Evolutionary conservation across 306 rosid species (phyloP).

Genomic region (Trifolium fragiferum): DNA sequence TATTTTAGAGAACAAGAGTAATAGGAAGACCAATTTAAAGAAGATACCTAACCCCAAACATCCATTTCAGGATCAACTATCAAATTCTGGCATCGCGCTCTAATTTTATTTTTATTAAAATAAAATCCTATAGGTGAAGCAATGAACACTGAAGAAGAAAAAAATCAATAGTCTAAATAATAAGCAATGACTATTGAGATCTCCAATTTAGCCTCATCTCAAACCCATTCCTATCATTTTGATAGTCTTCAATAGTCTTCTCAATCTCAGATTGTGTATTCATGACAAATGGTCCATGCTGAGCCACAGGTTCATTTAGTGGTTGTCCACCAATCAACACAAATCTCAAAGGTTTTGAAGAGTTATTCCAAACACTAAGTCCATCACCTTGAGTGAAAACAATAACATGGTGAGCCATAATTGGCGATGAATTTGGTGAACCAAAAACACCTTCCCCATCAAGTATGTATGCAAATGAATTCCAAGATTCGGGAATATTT

Average conservation of each 20-base stretch:
- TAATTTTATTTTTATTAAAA: background rate
- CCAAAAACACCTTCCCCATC: conserved; percentile 92
- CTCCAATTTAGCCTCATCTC: conserved; percentile 84
- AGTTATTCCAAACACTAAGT: conserved; percentile 75
- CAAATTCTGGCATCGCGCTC: conserved; percentile 1
- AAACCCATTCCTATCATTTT: conserved; percentile 69
- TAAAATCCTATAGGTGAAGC: conserved; percentile 28
- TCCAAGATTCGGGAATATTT: conserved; percentile 78
- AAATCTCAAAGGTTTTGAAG: conserved; percentile 71
- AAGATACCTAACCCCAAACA: conserved; percentile 20
- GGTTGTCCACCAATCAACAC: conserved; percentile 82
- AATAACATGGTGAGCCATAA: conserved; percentile 61
- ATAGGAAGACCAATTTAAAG: conserved; percentile 4
- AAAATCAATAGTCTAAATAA: background rate
- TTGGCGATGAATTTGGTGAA: conserved; percentile 50
- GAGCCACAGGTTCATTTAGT: conserved; percentile 79
- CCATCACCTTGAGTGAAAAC: conserved; percentile 81
- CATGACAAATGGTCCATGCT: conserved; percentile 96
- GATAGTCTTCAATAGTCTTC: conserved; percentile 79
- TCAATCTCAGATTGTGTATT: conserved; percentile 87
- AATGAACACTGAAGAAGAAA: too few relatives aligned
- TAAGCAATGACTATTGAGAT: conserved; percentile 59
- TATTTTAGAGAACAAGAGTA: background rate
- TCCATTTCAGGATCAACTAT: conserved; percentile 10
- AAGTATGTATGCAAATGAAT: conserved; percentile 71